Conservation (phyloP, 208 protist species). For the Crithidia fasciculata region DNA sequence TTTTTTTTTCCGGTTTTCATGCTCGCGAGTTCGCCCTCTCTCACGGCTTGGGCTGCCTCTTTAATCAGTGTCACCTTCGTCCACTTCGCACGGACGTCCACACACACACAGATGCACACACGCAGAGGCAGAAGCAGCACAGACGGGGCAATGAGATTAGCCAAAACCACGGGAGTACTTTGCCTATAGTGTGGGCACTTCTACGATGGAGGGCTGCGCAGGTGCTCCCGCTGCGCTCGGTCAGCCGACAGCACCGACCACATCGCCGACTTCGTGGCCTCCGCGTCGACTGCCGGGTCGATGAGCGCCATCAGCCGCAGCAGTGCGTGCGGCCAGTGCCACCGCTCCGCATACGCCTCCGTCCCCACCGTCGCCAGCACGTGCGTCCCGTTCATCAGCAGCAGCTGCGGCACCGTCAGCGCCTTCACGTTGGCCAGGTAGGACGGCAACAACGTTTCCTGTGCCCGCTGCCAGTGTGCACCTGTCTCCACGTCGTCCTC, state of each 20-base stretch:
- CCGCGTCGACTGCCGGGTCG: background rate
- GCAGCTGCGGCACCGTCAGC: slow-evolving; percentile 37
- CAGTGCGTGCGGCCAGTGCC: slow-evolving; percentile 19
- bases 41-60: no score
- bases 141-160: no score
- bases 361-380: slow-evolving; percentile 37
- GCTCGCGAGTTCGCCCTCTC: no score
- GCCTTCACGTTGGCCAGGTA: slow-evolving; percentile 1
- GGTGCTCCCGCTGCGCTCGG: background rate
- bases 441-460: background rate
- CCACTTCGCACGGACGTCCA: no score
- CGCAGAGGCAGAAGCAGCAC: no score
- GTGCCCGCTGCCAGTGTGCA: slow-evolving; percentile 5
- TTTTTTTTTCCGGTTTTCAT: no score
- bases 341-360: slow-evolving; percentile 23
- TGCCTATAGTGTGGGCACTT: no score
- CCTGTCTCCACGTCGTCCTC: background rate
- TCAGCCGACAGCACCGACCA: background rate
- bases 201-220: background rate
- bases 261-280: slow-evolving; percentile 1
- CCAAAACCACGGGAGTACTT: no score
- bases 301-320: slow-evolving; percentile 8
- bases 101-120: no score
- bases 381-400: slow-evolving; percentile 42
- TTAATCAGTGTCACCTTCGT: no score